phyloP scores from a whole-genome alignment of 2,329 filamentous ascomycete species.

The Botrytis squamosa region DNA sequence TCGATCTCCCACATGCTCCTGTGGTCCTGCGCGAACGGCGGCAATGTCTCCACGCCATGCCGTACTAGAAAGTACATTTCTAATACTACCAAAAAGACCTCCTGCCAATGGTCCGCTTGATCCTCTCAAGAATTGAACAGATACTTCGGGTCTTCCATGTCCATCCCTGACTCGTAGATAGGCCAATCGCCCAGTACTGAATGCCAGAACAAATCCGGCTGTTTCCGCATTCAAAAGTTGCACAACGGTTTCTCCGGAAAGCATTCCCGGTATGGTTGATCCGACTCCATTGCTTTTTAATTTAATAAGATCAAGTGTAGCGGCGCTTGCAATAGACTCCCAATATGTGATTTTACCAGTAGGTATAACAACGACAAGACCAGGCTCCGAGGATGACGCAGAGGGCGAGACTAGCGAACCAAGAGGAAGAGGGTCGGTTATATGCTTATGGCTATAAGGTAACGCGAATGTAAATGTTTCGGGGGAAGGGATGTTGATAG shows the following conservation, averaged over 20 bases:
- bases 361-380: constrained; percentile 82
- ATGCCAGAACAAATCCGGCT: constrained; percentile 79
- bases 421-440: constrained; percentile 72
- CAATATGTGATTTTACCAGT: constrained; percentile 87
- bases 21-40: constrained; percentile 72
- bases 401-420: constrained; percentile 80
- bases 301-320: constrained; percentile 71
- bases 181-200: constrained; percentile 82
- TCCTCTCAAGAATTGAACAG: constrained; percentile 71
- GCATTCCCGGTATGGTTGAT: constrained; percentile 68
- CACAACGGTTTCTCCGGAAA: constrained; percentile 73
- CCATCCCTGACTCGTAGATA: constrained; percentile 83
- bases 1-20: constrained; percentile 74
- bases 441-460: constrained; percentile 66
- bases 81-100: constrained; percentile 79
- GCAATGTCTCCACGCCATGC: constrained; percentile 74
- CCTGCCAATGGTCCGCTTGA: constrained; percentile 53
- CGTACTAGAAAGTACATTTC: constrained; percentile 69
- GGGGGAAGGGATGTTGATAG: constrained; percentile 62
- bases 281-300: constrained; percentile 81
- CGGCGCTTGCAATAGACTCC: constrained; percentile 90
- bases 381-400: constrained; percentile 75
- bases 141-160: constrained; percentile 80
- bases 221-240: constrained; percentile 80
- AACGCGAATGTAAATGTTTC: constrained; percentile 80